phyloP scores from a whole-genome alignment of 2,329 filamentous ascomycete genomes.

The Lachnellula hyalina region DNA sequence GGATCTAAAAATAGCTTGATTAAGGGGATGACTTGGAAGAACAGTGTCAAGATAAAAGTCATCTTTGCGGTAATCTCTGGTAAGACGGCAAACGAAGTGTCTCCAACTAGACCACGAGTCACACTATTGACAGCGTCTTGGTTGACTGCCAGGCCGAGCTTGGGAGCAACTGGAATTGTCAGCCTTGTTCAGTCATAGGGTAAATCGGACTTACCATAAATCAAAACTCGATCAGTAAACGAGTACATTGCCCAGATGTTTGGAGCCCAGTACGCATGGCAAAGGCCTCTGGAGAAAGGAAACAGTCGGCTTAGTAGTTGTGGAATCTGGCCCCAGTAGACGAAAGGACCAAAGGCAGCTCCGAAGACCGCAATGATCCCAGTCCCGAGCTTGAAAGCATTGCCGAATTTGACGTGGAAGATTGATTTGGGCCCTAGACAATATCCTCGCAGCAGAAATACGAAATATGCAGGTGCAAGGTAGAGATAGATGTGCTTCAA shows the following conservation, averaged over 20 bases:
- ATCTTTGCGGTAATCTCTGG: slow-evolving; percentile 75
- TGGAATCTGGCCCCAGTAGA: slow-evolving; percentile 70
- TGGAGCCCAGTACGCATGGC: slow-evolving; percentile 97
- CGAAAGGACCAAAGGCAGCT: slow-evolving; percentile 86
- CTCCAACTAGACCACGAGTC: slow-evolving; percentile 86
- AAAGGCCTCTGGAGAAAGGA: slow-evolving; percentile 87
- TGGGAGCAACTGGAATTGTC: slow-evolving; percentile 64
- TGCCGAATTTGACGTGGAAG: slow-evolving; percentile 69
- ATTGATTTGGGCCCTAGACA: slow-evolving; percentile 75
- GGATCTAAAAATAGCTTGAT: slow-evolving; percentile 76
- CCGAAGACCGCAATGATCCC: slow-evolving; percentile 68
- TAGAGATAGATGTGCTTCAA: slow-evolving; percentile 99
- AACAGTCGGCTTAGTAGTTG: slow-evolving; percentile 84
- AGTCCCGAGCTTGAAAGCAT: slow-evolving; percentile 75
- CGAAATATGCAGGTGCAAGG: slow-evolving; percentile 90
- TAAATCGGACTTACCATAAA: slow-evolving; percentile 55
- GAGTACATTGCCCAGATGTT: slow-evolving; percentile 98
- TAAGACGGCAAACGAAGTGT: slow-evolving; percentile 88
- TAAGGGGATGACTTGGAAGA: slow-evolving; percentile 75
- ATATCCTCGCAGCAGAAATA: slow-evolving; percentile 84
- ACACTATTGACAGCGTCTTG: slow-evolving; percentile 76
- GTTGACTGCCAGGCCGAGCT: slow-evolving; percentile 69
- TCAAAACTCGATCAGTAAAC: slow-evolving; percentile 77
- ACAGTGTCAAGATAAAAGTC: slow-evolving; percentile 77
- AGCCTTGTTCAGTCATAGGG: slow-evolving; percentile 25